Conservation (phyloP, 495 filamentous ascomycete species). For the Mycothermus thermophilus region DNA sequence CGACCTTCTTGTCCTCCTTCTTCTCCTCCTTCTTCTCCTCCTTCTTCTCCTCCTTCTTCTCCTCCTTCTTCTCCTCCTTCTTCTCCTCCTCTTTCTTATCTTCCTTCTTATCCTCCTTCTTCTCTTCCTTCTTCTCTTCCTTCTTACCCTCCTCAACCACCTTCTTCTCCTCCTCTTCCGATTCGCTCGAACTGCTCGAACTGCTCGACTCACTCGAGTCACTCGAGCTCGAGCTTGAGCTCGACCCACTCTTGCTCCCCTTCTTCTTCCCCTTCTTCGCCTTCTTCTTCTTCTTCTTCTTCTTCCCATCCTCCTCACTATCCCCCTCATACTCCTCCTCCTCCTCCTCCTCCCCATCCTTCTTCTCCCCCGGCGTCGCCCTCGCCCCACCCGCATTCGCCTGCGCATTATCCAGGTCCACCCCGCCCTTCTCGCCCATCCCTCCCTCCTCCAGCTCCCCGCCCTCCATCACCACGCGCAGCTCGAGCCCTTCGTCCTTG, state of each 20-base stretch:
- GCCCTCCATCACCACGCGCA: slow-evolving; percentile 36
- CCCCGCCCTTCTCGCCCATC: slow-evolving; percentile 37
- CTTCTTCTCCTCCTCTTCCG: slow-evolving; percentile 6
- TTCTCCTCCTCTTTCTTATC: too few species aligned
- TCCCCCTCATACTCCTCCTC: slow-evolving; percentile 23
- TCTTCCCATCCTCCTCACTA: slow-evolving; percentile 17
- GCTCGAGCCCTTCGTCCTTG: slow-evolving; percentile 32
- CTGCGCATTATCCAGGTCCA: slow-evolving; percentile 37
- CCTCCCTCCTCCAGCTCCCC: slow-evolving; percentile 34
- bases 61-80: slow-evolving; percentile 6
- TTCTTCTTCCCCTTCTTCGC: slow-evolving; percentile 8
- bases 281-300: slow-evolving; percentile 11
- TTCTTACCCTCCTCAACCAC: slow-evolving; percentile 2
- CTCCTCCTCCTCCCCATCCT: slow-evolving; percentile 15
- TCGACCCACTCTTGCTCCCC: slow-evolving; percentile 2
- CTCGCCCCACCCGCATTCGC: slow-evolving; percentile 35
- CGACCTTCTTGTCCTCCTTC: too few species aligned
- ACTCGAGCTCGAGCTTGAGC: too few species aligned
- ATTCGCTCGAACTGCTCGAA: too few species aligned
- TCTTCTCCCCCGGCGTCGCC: slow-evolving; percentile 3
- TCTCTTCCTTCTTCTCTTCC: slow-evolving; percentile 6
- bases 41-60: slow-evolving; percentile 14
- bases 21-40: too few species aligned
- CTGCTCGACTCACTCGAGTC: too few species aligned
- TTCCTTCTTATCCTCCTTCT: slow-evolving; percentile 16